Conservation (phyloP, 495 filamentous ascomycete species). For the Xylaria bambusicola region DNA sequence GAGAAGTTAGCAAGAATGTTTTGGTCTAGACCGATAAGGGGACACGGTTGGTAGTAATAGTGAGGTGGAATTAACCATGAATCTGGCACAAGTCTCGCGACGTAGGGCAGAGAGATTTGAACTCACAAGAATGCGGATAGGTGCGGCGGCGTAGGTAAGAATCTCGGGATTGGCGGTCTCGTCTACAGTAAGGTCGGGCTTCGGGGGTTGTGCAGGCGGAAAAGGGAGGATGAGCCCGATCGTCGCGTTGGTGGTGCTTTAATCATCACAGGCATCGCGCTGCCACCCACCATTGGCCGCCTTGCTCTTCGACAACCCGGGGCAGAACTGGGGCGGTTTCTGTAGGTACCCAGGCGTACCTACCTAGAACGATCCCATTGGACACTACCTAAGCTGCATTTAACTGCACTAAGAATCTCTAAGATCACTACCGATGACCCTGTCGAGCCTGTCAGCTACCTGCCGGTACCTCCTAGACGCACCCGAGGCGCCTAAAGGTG, state of each 20-base stretch:
- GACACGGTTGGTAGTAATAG: too few species aligned
- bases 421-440: neutral
- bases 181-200: neutral
- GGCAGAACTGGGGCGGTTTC: neutral
- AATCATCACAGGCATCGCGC: neutral
- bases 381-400: too few species aligned
- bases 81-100: neutral
- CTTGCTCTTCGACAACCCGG: neutral
- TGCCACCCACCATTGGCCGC: neutral
- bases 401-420: too few species aligned
- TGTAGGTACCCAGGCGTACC: too few species aligned
- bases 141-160: neutral
- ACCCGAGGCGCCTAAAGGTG: too few species aligned
- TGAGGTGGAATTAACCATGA: too few species aligned
- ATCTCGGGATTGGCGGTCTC: neutral
- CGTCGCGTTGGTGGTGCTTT: constrained; percentile 14
- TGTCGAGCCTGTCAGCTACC: neutral
- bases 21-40: too few species aligned
- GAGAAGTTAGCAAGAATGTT: neutral
- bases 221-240: constrained; percentile 13
- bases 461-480: too few species aligned
- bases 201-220: neutral
- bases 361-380: too few species aligned
- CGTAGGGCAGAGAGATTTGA: neutral
- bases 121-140: constrained; percentile 1